Evolutionary conservation across 2,329 filamentous ascomycete species (phyloP).

Genomic region (Aspergillus spinulosporus): DNA sequence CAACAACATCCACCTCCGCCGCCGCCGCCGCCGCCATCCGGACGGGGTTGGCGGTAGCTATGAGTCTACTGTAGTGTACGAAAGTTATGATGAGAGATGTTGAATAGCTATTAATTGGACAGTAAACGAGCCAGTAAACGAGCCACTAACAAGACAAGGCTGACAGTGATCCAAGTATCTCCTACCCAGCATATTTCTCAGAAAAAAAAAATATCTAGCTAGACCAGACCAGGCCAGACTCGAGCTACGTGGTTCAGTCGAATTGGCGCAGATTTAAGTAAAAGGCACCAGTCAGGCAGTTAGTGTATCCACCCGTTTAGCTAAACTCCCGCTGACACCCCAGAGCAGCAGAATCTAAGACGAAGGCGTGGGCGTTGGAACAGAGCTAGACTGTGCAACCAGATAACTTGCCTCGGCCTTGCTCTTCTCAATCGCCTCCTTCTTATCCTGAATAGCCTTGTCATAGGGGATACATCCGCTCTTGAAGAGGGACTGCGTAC

Average conservation of each 20-base stretch:
- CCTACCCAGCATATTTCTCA: no score
- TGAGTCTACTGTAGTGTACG: not conserved
- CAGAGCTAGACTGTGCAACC: not conserved
- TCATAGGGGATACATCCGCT: slow-evolving; percentile 27
- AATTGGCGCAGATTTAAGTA: no score
- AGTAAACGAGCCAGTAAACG: not conserved
- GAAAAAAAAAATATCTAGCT: no score
- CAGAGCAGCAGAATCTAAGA: no score
- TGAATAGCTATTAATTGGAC: not conserved
- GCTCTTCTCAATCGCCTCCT: slow-evolving; percentile 16
- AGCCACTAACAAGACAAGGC: no score
- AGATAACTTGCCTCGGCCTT: not conserved
- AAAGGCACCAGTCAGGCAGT: no score
- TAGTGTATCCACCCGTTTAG: no score
- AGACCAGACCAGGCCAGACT: no score
- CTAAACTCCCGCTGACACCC: not conserved
- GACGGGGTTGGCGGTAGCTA: slow-evolving; percentile 22
- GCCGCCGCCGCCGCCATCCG: slow-evolving; percentile 4
- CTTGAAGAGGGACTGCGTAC: slow-evolving; percentile 10
- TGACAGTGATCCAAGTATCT: no score
- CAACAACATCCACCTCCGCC: not conserved
- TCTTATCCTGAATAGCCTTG: slow-evolving; percentile 25
- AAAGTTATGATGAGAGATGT: not conserved
- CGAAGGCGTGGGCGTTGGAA: not conserved
- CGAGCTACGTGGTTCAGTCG: no score